phyloP scores from a whole-genome alignment of 306 rosid genomes.

The Medicago ruthenica region DNA sequence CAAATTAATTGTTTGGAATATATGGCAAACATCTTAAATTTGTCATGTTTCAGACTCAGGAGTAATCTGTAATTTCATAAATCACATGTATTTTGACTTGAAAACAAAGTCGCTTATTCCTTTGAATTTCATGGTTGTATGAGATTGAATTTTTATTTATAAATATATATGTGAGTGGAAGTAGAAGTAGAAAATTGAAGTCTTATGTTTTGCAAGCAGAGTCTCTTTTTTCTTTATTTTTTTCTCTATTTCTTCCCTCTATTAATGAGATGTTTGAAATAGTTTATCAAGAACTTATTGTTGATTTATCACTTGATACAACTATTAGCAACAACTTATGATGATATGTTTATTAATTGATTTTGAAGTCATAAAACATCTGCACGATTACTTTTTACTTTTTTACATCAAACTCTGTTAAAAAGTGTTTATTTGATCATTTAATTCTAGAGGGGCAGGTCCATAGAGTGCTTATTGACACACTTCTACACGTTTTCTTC shows the following conservation, averaged over 20 bases:
- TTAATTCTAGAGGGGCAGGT: too few relatives aligned
- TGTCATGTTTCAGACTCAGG: constrained; percentile 34
- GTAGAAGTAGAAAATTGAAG: not conserved
- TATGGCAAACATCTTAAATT: constrained; percentile 11
- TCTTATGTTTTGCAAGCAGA: not conserved
- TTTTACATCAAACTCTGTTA: too few relatives aligned
- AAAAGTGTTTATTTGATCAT: too few relatives aligned
- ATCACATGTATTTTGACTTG: constrained; percentile 32
- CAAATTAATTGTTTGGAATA: constrained; percentile 31
- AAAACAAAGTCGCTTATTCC: constrained; percentile 26
- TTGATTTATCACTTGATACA: too few relatives aligned
- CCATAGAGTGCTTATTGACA: too few relatives aligned
- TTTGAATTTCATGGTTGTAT: constrained; percentile 38
- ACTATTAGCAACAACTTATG: too few relatives aligned
- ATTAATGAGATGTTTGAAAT: not conserved
- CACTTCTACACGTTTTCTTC: too few relatives aligned
- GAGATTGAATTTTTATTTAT: not conserved
- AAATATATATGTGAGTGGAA: constrained; percentile 1
- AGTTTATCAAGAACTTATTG: too few relatives aligned
- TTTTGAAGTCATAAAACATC: too few relatives aligned
- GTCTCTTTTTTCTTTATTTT: not conserved
- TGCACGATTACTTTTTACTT: too few relatives aligned
- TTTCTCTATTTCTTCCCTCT: not conserved
- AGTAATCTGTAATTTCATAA: constrained; percentile 27
- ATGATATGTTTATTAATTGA: too few relatives aligned